Evolutionary conservation across 2,329 filamentous ascomycete genomes (phyloP).

Genomic region (Scedosporium boydii): DNA sequence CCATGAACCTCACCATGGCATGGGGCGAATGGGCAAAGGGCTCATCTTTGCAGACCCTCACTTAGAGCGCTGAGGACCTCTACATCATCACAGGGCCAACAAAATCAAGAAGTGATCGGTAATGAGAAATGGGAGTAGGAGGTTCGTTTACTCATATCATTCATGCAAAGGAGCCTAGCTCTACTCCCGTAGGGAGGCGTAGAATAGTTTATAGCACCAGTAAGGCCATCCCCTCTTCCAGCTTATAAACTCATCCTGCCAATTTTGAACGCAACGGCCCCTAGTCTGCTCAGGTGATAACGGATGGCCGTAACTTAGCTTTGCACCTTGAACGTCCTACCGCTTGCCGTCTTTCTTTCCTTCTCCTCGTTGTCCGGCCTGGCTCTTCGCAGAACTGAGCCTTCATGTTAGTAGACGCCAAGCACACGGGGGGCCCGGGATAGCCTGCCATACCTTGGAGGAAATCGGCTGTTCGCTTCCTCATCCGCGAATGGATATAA

Average conservation of each 20-base stretch:
- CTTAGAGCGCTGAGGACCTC: no score
- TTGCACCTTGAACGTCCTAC: constrained; percentile 71
- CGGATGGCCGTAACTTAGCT: constrained; percentile 11
- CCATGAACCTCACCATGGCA: no score
- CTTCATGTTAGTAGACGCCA: constrained; percentile 16
- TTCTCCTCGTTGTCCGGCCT: constrained; percentile 93
- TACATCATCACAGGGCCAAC: no score
- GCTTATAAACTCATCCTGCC: neutral
- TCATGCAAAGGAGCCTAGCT: neutral
- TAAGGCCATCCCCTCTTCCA: neutral
- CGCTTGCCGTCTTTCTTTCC: constrained; percentile 96
- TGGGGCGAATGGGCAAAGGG: no score
- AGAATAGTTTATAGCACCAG: neutral
- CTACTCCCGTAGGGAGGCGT: neutral
- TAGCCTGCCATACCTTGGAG: constrained; percentile 64
- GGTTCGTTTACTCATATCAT: neutral
- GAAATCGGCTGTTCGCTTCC: constrained; percentile 94
- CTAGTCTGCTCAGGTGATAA: no score
- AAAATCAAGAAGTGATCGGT: no score
- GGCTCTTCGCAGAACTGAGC: constrained; percentile 81
- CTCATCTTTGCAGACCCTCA: no score
- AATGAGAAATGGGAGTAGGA: no score
- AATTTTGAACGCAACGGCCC: neutral
- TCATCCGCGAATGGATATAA: constrained; percentile 97
- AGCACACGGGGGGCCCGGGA: neutral